Evolutionary conservation across 2,329 filamentous ascomycete species (phyloP), one percentile per base, ranked within the genome.

Genomic region (Thelonectria blattea): DNA sequence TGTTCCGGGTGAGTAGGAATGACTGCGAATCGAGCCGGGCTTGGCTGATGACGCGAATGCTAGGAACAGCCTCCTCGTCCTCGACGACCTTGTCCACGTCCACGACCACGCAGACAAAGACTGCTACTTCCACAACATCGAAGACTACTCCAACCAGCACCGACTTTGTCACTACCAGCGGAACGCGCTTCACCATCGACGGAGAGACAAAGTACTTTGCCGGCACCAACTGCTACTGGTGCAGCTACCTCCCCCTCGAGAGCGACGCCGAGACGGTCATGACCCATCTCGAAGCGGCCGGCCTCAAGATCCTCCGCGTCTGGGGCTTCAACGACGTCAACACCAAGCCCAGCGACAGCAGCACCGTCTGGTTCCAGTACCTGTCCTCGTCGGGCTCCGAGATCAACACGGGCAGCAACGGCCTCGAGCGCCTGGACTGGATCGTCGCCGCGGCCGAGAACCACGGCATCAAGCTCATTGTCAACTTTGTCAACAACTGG

Each of bases 401-500:
- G 17, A 88, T 89, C 75, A 89, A 89, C 74, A 88, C 82, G 0
- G 86, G 85, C 6, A 69, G 79, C 14, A 78, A 88, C 66, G 87
- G 88, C 1, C 81, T 90, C 2, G 81, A 87, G 72, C 65, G 68
- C 5, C 81, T 91, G 6, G 88, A 91, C 66, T 85, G 84, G 50
- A 86, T 90, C 1, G 86, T 90, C 49, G 71, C 80, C 22, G 78
- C 83, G 0, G 87, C 87, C 2, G 86, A 88, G 73, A 77, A 78
- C 45, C 79, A 84, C 56, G 84, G 83, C 5, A 79, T 90, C 67
- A 88, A 88, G 72, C 75, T 90, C 14, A 87, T 90, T 64, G 83
- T 88, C 71, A 83, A 85, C 65, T 86, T 88, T 37, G 85, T 89
- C 47, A 90, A 90, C 74, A 87, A 90, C 74, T 90, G 87, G 86